These are phyloP conservation scores for Fistulinella cinereoalba DNA, from an alignment of 1,284 basidiomycete species.

Conservation along the genomic window DNA sequence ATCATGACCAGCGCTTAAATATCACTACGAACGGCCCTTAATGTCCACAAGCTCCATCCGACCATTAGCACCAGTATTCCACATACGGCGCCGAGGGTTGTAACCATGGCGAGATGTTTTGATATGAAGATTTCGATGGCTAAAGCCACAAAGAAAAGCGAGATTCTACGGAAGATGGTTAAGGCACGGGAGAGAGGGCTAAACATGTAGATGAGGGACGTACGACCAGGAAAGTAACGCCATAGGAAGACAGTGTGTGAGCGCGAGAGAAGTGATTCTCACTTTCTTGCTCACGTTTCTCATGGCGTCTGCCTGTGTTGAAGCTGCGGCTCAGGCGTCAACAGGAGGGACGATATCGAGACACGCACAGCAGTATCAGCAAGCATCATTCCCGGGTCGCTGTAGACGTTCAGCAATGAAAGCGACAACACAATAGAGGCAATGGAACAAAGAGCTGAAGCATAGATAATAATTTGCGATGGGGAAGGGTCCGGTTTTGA, in stretches of 20 bases:
- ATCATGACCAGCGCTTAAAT: too few relatives aligned
- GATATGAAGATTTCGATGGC: background rate
- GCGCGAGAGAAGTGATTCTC: slow-evolving; percentile 2
- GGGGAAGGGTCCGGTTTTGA: too few relatives aligned
- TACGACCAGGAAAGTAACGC: background rate
- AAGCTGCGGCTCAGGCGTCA: background rate
- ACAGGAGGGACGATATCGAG: background rate
- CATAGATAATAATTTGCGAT: slow-evolving; percentile 14
- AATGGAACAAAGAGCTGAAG: slow-evolving; percentile 8
- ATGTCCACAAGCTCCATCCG: background rate
- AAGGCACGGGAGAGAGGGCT: background rate
- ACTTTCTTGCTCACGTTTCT: background rate
- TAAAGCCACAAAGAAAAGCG: background rate
- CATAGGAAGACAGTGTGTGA: slow-evolving; percentile 7
- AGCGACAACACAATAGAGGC: slow-evolving; percentile 20
- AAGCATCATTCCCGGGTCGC: slow-evolving; percentile 7
- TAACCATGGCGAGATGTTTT: background rate
- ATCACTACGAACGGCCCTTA: background rate
- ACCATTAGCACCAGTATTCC: background rate
- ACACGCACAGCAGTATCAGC: slow-evolving; percentile 13
- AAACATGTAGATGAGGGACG: background rate
- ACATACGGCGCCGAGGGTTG: background rate
- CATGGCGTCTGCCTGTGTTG: background rate
- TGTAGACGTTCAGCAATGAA: slow-evolving; percentile 17
- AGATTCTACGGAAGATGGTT: background rate